phyloP scores from a whole-genome alignment of 192 early-diverging fungal genomes.

The Pecoramyces ruminantium region DNA sequence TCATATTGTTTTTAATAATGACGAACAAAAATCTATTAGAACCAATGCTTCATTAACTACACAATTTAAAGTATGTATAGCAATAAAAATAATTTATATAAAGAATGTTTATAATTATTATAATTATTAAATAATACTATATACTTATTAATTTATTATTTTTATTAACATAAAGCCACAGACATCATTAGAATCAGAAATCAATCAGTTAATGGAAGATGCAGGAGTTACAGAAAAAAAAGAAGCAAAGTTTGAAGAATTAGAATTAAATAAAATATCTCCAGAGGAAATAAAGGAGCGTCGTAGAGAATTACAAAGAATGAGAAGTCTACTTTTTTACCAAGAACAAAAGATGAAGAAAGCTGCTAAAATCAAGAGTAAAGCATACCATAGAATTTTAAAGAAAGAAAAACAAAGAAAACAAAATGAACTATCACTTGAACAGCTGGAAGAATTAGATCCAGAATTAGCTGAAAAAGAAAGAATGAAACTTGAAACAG shows the following conservation, averaged over 20 bases:
- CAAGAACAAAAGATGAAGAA: slow-evolving; percentile 80
- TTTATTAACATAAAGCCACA: slow-evolving; percentile 22
- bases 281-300: slow-evolving; percentile 59
- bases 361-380: slow-evolving; percentile 94
- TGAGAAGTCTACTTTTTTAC: slow-evolving; percentile 88
- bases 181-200: slow-evolving; percentile 55
- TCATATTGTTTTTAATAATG: slow-evolving; percentile 47
- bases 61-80: slow-evolving; percentile 31
- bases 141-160: too few relatives aligned
- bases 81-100: background rate
- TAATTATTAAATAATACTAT: too few relatives aligned
- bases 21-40: slow-evolving; percentile 10
- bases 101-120: too few relatives aligned
- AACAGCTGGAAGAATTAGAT: slow-evolving; percentile 33
- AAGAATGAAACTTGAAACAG: slow-evolving; percentile 46
- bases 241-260: slow-evolving; percentile 59
- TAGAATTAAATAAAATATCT: slow-evolving; percentile 66
- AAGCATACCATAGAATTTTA: slow-evolving; percentile 75
- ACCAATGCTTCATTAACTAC: slow-evolving; percentile 36
- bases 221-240: slow-evolving; percentile 65
- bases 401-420: slow-evolving; percentile 59
- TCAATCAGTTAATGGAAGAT: slow-evolving; percentile 47
- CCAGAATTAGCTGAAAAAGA: slow-evolving; percentile 49
- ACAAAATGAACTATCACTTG: slow-evolving; percentile 18
- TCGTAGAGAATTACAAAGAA: slow-evolving; percentile 62